phyloP scores from a whole-genome alignment of 2,329 filamentous ascomycete species.

The Apiospora koreana region DNA sequence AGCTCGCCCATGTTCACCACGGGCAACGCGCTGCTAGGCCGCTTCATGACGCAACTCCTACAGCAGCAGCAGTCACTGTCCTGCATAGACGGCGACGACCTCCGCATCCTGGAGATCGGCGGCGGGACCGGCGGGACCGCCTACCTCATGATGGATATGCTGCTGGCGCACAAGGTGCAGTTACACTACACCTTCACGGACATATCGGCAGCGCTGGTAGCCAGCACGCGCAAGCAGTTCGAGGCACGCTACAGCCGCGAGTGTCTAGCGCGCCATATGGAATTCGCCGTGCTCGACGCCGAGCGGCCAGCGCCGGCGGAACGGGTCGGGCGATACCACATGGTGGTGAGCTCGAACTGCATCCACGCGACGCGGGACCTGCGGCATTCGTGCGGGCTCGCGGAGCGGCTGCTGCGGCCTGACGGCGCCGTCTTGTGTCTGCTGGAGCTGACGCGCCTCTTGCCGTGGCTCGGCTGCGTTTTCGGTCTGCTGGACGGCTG shows the following conservation, averaged over 20 bases:
- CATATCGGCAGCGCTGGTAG: constrained; percentile 36
- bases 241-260: constrained; percentile 1
- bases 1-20: constrained; percentile 26
- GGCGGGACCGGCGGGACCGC: constrained; percentile 36
- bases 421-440: constrained; percentile 32
- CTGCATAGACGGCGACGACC: neutral
- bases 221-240: constrained; percentile 21
- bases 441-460: constrained; percentile 31
- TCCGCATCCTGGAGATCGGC: constrained; percentile 35
- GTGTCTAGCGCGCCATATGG: constrained; percentile 20
- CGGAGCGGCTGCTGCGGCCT: constrained; percentile 27
- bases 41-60: constrained; percentile 16
- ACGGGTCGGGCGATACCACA: constrained; percentile 26
- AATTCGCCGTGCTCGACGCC: constrained; percentile 32
- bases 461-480: constrained; percentile 33
- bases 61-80: neutral
- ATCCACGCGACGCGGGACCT: constrained; percentile 37
- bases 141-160: constrained; percentile 24
- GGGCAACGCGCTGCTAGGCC: constrained; percentile 20
- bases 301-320: constrained; percentile 25
- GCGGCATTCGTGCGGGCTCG: constrained; percentile 23
- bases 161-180: constrained; percentile 19
- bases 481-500: constrained; percentile 37
- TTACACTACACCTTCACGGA: constrained; percentile 43
- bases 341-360: constrained; percentile 37